phyloP scores from a whole-genome alignment of 2,329 filamentous ascomycete genomes.

The Balansia obtecta region DNA sequence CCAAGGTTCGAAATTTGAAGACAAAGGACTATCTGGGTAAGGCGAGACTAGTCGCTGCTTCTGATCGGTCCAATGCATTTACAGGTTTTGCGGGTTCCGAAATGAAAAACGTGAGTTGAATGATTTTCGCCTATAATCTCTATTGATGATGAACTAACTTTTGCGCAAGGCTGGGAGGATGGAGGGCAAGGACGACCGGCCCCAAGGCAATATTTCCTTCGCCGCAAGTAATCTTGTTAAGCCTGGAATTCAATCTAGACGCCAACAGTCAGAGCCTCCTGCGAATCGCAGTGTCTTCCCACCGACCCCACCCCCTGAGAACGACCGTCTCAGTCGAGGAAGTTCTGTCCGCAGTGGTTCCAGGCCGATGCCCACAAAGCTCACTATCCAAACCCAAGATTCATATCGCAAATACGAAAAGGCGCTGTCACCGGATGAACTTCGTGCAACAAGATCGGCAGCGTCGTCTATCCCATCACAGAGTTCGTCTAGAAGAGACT shows the following conservation, averaged over 20 bases:
- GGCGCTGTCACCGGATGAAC: slow-evolving; percentile 32
- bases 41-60: slow-evolving; percentile 81
- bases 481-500: slow-evolving; percentile 29
- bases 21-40: slow-evolving; percentile 97
- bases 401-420: slow-evolving; percentile 43
- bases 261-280: slow-evolving; percentile 78
- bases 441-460: slow-evolving; percentile 24
- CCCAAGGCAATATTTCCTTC: slow-evolving; percentile 74
- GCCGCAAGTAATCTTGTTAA: slow-evolving; percentile 90
- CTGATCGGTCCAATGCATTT: slow-evolving; percentile 67
- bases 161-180: slow-evolving; percentile 32
- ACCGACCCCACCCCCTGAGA: slow-evolving; percentile 94
- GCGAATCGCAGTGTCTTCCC: slow-evolving; percentile 74
- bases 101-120: slow-evolving; percentile 54
- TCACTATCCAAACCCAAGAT: slow-evolving; percentile 47
- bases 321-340: slow-evolving; percentile 53
- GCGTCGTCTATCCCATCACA: slow-evolving; percentile 35
- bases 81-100: slow-evolving; percentile 72
- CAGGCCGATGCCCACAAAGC: slow-evolving; percentile 48
- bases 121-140: not conserved
- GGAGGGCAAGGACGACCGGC: slow-evolving; percentile 63
- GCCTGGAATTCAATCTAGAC: slow-evolving; percentile 64
- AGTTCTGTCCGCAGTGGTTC: slow-evolving; percentile 49
- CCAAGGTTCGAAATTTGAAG: slow-evolving; percentile 96
- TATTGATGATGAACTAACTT: slow-evolving; percentile 9